Conservation (phyloP, 2,329 filamentous ascomycete genomes). For the Cordyceps militaris region DNA sequence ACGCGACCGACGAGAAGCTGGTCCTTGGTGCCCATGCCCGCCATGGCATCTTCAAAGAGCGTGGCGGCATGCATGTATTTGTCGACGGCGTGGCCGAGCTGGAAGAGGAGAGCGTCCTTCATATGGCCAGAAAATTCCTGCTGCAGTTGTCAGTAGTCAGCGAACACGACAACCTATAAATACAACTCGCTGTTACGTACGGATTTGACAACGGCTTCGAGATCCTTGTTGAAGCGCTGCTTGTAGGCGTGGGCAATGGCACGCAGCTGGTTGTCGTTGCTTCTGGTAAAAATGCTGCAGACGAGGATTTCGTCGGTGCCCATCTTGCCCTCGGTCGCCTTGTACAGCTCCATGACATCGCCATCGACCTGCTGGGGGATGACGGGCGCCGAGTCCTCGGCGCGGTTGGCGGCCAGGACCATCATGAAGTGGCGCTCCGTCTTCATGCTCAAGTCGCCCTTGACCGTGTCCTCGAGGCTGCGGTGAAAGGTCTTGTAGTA, state of each 20-base stretch:
- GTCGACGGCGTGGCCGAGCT: conserved; percentile 70
- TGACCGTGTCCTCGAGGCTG: conserved; percentile 64
- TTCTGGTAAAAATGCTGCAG: conserved; percentile 67
- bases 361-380: conserved; percentile 65
- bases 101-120: conserved; percentile 73
- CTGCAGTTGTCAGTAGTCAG: background rate
- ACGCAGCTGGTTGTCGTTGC: conserved; percentile 76
- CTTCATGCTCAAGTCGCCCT: conserved; percentile 74
- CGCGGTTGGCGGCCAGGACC: conserved; percentile 65
- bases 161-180: background rate
- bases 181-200: conserved; percentile 30
- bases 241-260: conserved; percentile 73
- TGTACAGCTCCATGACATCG: conserved; percentile 71
- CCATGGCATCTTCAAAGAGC: conserved; percentile 81
- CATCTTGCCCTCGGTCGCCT: conserved; percentile 64
- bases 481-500: conserved; percentile 63
- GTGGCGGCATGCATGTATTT: conserved; percentile 77
- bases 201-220: conserved; percentile 68
- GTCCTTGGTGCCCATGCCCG: conserved; percentile 81
- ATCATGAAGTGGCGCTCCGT: conserved; percentile 81
- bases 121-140: conserved; percentile 87
- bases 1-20: conserved; percentile 69
- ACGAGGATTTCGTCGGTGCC: conserved; percentile 71
- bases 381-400: conserved; percentile 71
- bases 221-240: conserved; percentile 59